Evolutionary conservation across 345 rosid genomes (phyloP), one percentile per base, ranked within the genome.

Genomic region (Ailanthus altissimus): DNA sequence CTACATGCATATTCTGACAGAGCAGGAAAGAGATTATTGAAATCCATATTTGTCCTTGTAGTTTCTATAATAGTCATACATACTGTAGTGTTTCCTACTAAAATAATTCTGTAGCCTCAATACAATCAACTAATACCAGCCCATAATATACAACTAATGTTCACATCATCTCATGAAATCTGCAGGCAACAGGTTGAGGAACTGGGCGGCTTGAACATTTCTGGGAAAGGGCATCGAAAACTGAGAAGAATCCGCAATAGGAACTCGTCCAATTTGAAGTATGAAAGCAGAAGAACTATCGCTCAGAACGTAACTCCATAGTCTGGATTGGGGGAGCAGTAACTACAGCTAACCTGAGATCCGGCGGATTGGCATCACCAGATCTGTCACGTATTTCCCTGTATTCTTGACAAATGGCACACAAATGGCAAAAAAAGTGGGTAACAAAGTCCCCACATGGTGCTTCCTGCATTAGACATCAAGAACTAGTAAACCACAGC

Each of bases 351-450:
- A 84, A 51, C 26, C 68, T 82, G 47, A 83, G 83, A 79, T 88
- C 88, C 10, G 83, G 70, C 14, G 85, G 74, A 51, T 75, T 53
- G 32, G 84, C 45, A 60, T 83, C 83, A 4, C 79, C 83, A 10
- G 85, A 78, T 78, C 88, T 90, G 75, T 87, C 94, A 26, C 90
- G 77, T 47, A 90, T 90, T 88, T 95, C 97, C 80, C 97, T 86
- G 53, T 89, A 93, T 78, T 93, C 99, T 85, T 95, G 99, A 83
- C 98, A 92, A 80, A 89, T 84, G 43, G 98, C 97, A 74, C 98
- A 93, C 72, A 90, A 87, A 88, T 95, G 99, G 81, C 98, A 95
- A 85, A 85, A 93, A 78, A 89, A 90, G 82, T 90, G 98, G 49
- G 99, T 90, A 8, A 83, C 83, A 11, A 90, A 86, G 82, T 93